phyloP scores from a whole-genome alignment of 2,329 filamentous ascomycete species.

The Dothideomycetidae sp. region DNA sequence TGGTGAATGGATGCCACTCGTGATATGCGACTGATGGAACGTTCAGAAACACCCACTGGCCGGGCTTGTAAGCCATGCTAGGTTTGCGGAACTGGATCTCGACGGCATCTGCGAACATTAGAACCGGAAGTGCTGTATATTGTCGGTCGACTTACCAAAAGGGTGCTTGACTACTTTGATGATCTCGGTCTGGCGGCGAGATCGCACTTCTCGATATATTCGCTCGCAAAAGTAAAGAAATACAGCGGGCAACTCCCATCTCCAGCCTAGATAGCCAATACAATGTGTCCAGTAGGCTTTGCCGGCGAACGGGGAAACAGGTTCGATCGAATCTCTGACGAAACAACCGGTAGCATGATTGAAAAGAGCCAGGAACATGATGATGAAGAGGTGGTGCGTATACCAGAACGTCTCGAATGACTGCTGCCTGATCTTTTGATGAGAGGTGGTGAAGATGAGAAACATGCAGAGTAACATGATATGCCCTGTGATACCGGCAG shows the following conservation, averaged over 20 bases:
- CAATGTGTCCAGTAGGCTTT: slow-evolving; percentile 79
- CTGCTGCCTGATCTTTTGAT: slow-evolving; percentile 86
- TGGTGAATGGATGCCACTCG: slow-evolving; percentile 98
- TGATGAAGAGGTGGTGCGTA: slow-evolving; percentile 95
- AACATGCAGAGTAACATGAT: slow-evolving; percentile 99
- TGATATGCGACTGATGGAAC: slow-evolving; percentile 74
- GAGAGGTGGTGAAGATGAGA: slow-evolving; percentile 92
- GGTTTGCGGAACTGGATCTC: slow-evolving; percentile 96
- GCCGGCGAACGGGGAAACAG: slow-evolving; percentile 73
- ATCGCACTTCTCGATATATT: slow-evolving; percentile 78
- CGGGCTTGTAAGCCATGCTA: slow-evolving; percentile 94
- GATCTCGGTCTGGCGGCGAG: slow-evolving; percentile 72
- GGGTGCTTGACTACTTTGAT: slow-evolving; percentile 90
- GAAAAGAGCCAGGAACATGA: slow-evolving; percentile 85
- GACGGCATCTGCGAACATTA: slow-evolving; percentile 53
- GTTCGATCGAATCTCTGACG: slow-evolving; percentile 62
- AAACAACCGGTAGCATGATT: slow-evolving; percentile 95
- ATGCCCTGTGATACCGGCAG: slow-evolving; percentile 88
- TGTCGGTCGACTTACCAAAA: slow-evolving; percentile 48
- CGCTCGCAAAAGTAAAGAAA: slow-evolving; percentile 77
- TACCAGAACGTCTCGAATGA: slow-evolving; percentile 99
- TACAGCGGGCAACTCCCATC: slow-evolving; percentile 85
- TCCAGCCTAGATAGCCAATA: slow-evolving; percentile 89
- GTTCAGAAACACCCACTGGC: slow-evolving; percentile 95
- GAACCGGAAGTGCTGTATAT: slow-evolving; percentile 18